Evolutionary conservation across 2,329 filamentous ascomycete genomes (phyloP).

Genomic region (Pseudocercospora fijiensis): DNA sequence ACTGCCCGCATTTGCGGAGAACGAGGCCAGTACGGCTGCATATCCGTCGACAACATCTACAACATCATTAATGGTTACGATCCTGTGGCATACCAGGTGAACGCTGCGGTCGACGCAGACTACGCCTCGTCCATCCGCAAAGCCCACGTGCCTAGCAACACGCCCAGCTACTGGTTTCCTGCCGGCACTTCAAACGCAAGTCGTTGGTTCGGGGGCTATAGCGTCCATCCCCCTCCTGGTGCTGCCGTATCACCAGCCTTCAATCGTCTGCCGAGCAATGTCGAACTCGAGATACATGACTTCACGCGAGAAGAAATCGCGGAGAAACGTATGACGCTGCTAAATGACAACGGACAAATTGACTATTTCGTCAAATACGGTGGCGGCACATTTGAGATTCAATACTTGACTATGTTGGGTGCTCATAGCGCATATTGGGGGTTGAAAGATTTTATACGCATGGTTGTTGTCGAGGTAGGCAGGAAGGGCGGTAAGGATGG

Average conservation of each 20-base stretch:
- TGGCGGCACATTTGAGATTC: slow-evolving; percentile 84
- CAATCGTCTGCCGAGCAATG: slow-evolving; percentile 48
- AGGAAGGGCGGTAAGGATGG: slow-evolving; percentile 66
- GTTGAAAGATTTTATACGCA: slow-evolving; percentile 79
- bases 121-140: slow-evolving; percentile 76
- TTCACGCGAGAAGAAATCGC: slow-evolving; percentile 90
- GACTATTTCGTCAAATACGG: slow-evolving; percentile 85
- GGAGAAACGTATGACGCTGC: slow-evolving; percentile 78
- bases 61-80: slow-evolving; percentile 79
- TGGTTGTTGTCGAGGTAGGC: slow-evolving; percentile 86
- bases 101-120: slow-evolving; percentile 78
- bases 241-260: slow-evolving; percentile 36
- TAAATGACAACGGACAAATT: slow-evolving; percentile 96
- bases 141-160: slow-evolving; percentile 74
- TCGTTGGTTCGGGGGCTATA: slow-evolving; percentile 42
- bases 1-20: slow-evolving; percentile 67
- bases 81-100: slow-evolving; percentile 87
- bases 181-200: slow-evolving; percentile 33
- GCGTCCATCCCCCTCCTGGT: slow-evolving; percentile 34
- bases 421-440: slow-evolving; percentile 96
- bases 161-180: slow-evolving; percentile 48
- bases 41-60: slow-evolving; percentile 94
- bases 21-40: slow-evolving; percentile 77
- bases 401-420: slow-evolving; percentile 95
- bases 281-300: slow-evolving; percentile 95